Conservation (phyloP, 2,329 filamentous ascomycete genomes). For the Cladosporium sp. region DNA sequence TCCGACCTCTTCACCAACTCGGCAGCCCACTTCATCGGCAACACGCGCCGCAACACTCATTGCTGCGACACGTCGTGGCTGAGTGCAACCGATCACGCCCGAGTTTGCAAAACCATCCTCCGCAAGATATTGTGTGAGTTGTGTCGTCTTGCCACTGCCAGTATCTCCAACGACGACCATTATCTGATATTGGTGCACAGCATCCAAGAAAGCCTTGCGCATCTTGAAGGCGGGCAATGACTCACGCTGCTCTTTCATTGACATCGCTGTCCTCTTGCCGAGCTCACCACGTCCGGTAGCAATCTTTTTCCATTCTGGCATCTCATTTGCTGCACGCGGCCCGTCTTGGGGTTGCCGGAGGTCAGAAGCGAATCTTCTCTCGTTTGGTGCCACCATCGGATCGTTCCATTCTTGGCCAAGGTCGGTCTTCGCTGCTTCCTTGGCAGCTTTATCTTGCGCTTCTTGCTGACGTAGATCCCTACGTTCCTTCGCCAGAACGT, state of each 20-base stretch:
- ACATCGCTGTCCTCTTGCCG: constrained; percentile 82
- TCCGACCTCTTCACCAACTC: constrained; percentile 85
- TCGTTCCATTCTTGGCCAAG: constrained; percentile 92
- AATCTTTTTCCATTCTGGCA: constrained; percentile 90
- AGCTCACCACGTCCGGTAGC: constrained; percentile 70
- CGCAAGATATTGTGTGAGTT: constrained; percentile 89
- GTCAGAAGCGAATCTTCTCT: constrained; percentile 85
- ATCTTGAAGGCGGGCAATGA: constrained; percentile 86
- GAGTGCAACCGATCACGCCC: constrained; percentile 91
- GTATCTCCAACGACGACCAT: constrained; percentile 96
- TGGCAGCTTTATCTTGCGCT: constrained; percentile 68
- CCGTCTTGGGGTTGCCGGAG: constrained; percentile 60
- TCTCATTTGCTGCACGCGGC: constrained; percentile 54
- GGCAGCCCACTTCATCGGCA: constrained; percentile 88
- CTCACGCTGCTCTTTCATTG: constrained; percentile 92
- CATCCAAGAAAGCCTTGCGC: constrained; percentile 79
- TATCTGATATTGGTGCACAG: constrained; percentile 81
- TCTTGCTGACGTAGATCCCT: constrained; percentile 87
- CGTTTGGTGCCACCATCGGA: constrained; percentile 82
- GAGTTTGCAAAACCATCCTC: constrained; percentile 84
- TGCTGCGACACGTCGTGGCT: constrained; percentile 92
- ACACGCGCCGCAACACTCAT: constrained; percentile 98
- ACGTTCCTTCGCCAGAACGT: constrained; percentile 80
- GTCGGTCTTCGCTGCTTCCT: constrained; percentile 73
- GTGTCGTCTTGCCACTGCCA: constrained; percentile 94